These are phyloP conservation scores for Beauveria asiatica DNA, from an alignment of 2,329 filamentous ascomycete genomes.

Conservation along the genomic window DNA sequence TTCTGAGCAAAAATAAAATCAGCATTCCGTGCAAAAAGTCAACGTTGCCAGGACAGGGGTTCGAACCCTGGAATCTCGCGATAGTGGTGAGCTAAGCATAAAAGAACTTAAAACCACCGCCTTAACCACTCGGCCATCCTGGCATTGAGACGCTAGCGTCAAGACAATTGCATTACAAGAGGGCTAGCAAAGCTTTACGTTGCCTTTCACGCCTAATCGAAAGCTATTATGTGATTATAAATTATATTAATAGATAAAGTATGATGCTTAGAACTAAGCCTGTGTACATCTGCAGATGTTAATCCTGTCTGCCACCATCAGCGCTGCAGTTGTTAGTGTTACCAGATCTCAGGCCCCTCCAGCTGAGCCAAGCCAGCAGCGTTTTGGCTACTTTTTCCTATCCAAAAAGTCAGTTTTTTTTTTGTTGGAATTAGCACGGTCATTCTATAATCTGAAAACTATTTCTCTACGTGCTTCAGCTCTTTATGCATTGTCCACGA, in stretches of 20 bases:
- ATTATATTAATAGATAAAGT: no score
- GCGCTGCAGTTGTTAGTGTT: no score
- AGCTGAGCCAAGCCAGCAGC: no score
- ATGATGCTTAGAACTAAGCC: no score
- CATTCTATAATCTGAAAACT: neutral
- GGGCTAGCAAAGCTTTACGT: neutral
- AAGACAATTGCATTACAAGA: neutral
- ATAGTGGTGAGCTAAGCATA: slow-evolving; percentile 16
- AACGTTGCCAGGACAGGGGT: slow-evolving; percentile 18
- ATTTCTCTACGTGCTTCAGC: neutral
- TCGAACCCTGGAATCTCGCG: slow-evolving; percentile 19
- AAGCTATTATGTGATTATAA: neutral
- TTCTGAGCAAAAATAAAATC: neutral
- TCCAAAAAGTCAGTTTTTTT: no score
- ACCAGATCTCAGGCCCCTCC: no score
- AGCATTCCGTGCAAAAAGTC: neutral
- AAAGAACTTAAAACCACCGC: slow-evolving; percentile 17
- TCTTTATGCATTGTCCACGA: neutral
- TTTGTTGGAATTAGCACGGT: no score
- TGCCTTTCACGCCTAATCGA: no score
- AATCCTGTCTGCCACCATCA: no score
- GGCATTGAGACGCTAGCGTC: slow-evolving; percentile 12
- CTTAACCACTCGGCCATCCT: slow-evolving; percentile 21
- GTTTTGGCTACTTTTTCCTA: neutral
- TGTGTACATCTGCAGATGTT: no score